phyloP scores from a whole-genome alignment of 495 filamentous ascomycete species.

The Parathielavia appendiculata region DNA sequence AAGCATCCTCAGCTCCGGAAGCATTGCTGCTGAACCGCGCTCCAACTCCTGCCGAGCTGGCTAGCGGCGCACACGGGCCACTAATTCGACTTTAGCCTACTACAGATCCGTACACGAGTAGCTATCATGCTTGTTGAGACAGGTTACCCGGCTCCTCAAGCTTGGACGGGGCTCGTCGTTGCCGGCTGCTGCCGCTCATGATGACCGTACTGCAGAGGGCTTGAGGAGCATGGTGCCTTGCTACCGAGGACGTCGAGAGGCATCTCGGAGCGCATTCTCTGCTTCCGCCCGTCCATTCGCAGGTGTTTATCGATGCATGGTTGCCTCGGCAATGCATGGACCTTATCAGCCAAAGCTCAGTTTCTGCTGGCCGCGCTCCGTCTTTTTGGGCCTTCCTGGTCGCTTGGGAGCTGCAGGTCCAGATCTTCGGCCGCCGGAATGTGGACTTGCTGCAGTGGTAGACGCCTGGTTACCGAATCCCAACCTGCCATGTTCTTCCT shows the following conservation, averaged over 20 bases:
- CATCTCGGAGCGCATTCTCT: neutral
- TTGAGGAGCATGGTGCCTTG: neutral
- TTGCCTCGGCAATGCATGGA: slow-evolving; percentile 16
- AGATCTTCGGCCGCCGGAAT: slow-evolving; percentile 28
- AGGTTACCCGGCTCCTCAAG: neutral
- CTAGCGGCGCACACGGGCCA: too few relatives aligned
- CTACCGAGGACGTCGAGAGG: neutral
- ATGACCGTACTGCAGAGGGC: neutral
- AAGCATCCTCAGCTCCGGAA: neutral
- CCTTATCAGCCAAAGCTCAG: slow-evolving; percentile 60
- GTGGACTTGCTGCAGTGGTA: slow-evolving; percentile 24
- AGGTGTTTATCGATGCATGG: slow-evolving; percentile 17
- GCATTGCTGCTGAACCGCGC: neutral
- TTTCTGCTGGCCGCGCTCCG: slow-evolving; percentile 73
- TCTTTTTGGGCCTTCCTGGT: slow-evolving; percentile 41
- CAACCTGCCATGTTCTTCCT: slow-evolving; percentile 45
- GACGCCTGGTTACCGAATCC: slow-evolving; percentile 38
- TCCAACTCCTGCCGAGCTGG: neutral
- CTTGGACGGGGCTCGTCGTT: neutral
- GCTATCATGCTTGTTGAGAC: too few relatives aligned
- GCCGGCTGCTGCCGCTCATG: neutral
- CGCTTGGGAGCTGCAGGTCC: slow-evolving; percentile 30
- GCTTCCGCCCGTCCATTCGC: slow-evolving; percentile 3
- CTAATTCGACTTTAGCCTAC: neutral
- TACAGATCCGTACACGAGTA: too few relatives aligned